A percentile compares a stretch with the other conserved stretches of the same genome.
phyloP scores from a whole-genome alignment of 2,329 filamentous ascomycete species.

The Microsporum ferrugineum region DNA sequence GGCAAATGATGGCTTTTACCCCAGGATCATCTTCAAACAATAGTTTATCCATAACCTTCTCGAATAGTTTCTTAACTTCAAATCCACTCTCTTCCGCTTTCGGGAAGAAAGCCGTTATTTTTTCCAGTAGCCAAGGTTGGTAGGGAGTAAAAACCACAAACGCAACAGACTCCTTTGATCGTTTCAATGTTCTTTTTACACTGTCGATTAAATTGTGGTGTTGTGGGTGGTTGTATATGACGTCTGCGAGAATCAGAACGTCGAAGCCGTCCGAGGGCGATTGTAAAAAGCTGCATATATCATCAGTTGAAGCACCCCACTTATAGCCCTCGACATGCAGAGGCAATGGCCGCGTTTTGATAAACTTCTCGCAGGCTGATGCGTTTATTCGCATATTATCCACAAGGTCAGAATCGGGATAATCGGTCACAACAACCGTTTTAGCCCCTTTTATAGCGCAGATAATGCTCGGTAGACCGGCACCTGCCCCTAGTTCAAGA shows the following conservation, averaged over 20 bases:
- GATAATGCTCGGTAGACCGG: constrained; percentile 71
- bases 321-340: constrained; percentile 62
- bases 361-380: constrained; percentile 39
- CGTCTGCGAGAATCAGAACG: constrained; percentile 71
- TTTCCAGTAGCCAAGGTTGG: constrained; percentile 74
- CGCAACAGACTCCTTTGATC: constrained; percentile 47
- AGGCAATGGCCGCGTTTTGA: constrained; percentile 28
- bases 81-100: constrained; percentile 60
- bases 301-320: constrained; percentile 60
- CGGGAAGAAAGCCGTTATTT: constrained; percentile 80
- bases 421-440: constrained; percentile 70
- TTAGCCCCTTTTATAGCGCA: constrained; percentile 60
- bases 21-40: constrained; percentile 85
- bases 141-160: constrained; percentile 93
- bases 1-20: constrained; percentile 31
- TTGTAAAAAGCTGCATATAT: constrained; percentile 50
- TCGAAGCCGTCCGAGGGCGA: constrained; percentile 48
- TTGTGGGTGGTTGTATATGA: constrained; percentile 84
- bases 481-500: constrained; percentile 80
- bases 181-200: constrained; percentile 55
- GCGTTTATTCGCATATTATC: constrained; percentile 70
- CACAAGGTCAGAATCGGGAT: constrained; percentile 74
- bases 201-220: constrained; percentile 66
- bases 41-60: constrained; percentile 70
- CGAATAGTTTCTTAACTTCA: constrained; percentile 64